Conservation (phyloP, 176 grass and related monocot genomes). For the Bothriochloa decipiens region DNA sequence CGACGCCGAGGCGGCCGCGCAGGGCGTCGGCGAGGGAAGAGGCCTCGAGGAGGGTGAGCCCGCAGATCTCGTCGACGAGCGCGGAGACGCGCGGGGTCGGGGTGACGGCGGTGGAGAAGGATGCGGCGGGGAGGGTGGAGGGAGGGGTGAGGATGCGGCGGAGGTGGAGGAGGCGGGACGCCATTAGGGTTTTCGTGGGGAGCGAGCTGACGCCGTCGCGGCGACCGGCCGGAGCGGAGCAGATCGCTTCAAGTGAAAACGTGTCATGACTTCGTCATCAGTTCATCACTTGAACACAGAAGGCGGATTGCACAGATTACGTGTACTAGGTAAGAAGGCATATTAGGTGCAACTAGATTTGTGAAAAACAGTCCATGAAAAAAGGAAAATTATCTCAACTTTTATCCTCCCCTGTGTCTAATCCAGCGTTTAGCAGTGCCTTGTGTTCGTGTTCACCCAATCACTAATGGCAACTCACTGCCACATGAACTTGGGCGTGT, state of each 20-base stretch:
- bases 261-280: background rate
- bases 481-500: too few relatives aligned
- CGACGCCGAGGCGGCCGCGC: slow-evolving; percentile 73
- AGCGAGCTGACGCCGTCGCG: slow-evolving; percentile 32
- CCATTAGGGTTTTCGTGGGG: slow-evolving; percentile 59
- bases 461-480: too few relatives aligned
- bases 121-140: slow-evolving; percentile 17
- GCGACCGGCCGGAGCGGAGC: slow-evolving; percentile 5
- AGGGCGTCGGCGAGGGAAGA: slow-evolving; percentile 68
- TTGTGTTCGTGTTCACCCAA: too few relatives aligned
- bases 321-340: background rate
- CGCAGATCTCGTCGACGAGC: slow-evolving; percentile 75
- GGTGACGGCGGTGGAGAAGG: slow-evolving; percentile 49
- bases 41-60: slow-evolving; percentile 79
- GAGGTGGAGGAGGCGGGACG: slow-evolving; percentile 49
- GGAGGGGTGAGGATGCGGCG: slow-evolving; percentile 49
- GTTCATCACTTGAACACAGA: background rate
- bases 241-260: background rate
- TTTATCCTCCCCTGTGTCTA: too few relatives aligned
- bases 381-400: too few relatives aligned
- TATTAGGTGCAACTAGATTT: accelerated
- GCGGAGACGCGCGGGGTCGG: slow-evolving; percentile 68
- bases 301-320: accelerated
- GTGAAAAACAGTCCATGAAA: too few relatives aligned
- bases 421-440: too few relatives aligned